Percentiles rank a stretch among this genome's conserved stretches.
phyloP scores from a whole-genome alignment of 805 yeast genomes.

The Teunomyces tritomae region DNA sequence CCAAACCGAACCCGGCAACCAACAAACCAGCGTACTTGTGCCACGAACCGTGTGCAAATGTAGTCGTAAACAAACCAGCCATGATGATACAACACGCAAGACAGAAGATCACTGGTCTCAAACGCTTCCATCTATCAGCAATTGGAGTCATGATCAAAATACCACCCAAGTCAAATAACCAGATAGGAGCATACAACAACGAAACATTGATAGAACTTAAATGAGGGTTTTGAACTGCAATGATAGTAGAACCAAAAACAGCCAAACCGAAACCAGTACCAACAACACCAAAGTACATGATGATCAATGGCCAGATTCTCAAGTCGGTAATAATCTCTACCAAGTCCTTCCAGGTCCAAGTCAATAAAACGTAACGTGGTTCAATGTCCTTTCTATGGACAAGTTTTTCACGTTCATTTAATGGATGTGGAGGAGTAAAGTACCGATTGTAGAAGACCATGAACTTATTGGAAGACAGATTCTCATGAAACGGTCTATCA shows the following conservation, averaged over 20 bases:
- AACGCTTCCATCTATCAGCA: constrained; percentile 64
- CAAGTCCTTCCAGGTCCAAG: constrained; percentile 65
- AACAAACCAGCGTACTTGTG: constrained; percentile 74
- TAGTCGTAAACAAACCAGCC: constrained; percentile 69
- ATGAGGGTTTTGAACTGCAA: constrained; percentile 59
- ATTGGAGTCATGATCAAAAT: constrained; percentile 74
- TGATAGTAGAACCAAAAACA: constrained; percentile 79
- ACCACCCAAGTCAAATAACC: constrained; percentile 81
- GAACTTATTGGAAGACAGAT: constrained; percentile 12
- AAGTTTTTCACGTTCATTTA: constrained; percentile 49
- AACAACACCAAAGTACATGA: constrained; percentile 91
- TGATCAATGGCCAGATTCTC: constrained; percentile 73
- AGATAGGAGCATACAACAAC: constrained; percentile 80
- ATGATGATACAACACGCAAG: constrained; percentile 66
- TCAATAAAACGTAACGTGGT: constrained; percentile 41
- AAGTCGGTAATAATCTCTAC: constrained; percentile 53
- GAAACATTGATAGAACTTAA: constrained; percentile 68
- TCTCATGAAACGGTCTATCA: constrained; percentile 55
- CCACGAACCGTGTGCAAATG: constrained; percentile 76
- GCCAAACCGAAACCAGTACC: constrained; percentile 89
- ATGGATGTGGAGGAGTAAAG: constrained; percentile 44
- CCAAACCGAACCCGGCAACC: constrained; percentile 82
- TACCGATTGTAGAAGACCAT: constrained; percentile 19
- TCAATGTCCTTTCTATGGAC: constrained; percentile 63
- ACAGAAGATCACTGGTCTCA: constrained; percentile 62